Percentiles rank a stretch among this genome's conserved stretches.
Conservation (phyloP, 2,329 filamentous ascomycete genomes). For the Ascomycota sp. region DNA sequence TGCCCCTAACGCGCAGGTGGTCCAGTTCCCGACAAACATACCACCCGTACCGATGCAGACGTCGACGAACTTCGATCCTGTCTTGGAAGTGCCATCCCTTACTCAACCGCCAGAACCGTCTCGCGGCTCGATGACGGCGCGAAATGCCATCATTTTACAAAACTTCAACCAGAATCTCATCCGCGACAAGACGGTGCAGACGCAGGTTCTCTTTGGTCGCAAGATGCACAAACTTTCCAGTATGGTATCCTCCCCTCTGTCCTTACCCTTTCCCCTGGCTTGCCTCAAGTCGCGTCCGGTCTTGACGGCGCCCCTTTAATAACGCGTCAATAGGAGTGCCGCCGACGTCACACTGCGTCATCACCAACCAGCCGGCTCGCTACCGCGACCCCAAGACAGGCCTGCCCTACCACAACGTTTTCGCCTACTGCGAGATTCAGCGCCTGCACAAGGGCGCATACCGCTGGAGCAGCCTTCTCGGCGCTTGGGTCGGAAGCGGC, state of each 20-base stretch:
- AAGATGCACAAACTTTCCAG: constrained; percentile 37
- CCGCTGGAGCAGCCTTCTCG: constrained; percentile 62
- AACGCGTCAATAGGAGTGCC: constrained; percentile 21
- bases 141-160: constrained; percentile 37
- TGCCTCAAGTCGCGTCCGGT: not conserved
- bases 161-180: constrained; percentile 37
- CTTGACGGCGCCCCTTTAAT: not conserved
- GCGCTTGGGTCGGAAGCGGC: constrained; percentile 60
- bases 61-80: no score
- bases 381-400: constrained; percentile 76
- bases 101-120: constrained; percentile 4
- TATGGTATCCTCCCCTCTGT: constrained; percentile 11
- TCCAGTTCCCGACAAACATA: no score
- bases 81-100: not conserved
- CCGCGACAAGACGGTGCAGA: constrained; percentile 35
- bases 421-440: constrained; percentile 68
- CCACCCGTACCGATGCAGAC: no score
- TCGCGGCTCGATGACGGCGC: constrained; percentile 21
- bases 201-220: constrained; percentile 35
- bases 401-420: constrained; percentile 57
- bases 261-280: not conserved
- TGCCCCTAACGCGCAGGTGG: no score
- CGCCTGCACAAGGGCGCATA: constrained; percentile 53
- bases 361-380: constrained; percentile 61
- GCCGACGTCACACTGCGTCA: constrained; percentile 45